Base-by-base conservation (phyloP, 2,329 filamentous ascomycete genomes). In the Talaromyces pinophilus region DNA sequence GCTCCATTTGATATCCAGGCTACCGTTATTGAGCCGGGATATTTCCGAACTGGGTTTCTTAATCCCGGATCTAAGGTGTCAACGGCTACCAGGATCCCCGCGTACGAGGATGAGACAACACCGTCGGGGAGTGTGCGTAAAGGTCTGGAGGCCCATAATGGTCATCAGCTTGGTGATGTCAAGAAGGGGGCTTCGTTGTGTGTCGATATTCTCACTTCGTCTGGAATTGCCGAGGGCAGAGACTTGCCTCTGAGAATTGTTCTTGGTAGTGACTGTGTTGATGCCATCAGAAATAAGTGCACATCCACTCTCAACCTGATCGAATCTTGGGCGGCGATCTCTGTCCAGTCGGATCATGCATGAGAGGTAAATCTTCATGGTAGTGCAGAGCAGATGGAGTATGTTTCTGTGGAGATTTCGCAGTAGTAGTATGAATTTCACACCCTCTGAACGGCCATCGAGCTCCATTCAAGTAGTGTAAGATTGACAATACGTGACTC, bases 21-120 rank as follows among this genome's bases (percentile, higher is more conserved):
- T 7, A 62, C 64, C 19, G 64, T 55, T 15, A 48, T 66, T 38
- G 64, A 66, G 35, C 64, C 64, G 13, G n/a, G 57, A 33, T 66
- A 66, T 25, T 62, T 66, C 57, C 28, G 64, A 17, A 66, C 64
- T 0, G 64, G 64, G 30, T 62, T 66, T 40, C 52, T 66, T 17
- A 66, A 66, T 38, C 44, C 57, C 2, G 57, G 57, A 5, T 42
- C 64, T 13, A 66, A 46, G 28, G 30, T 50, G 7, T 52, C 57
- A 19, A 42, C 64, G 25, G 22, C 57, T 25, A 25, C n/a, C 22
- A 40, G 46, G 42, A 66, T 66, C 6, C 42, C 55, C 40, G 64
- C 57, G 10, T 66, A 66, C 28, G 64, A 66, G 46, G 57, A 66
- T 40, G 15, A 44, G 17, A 38, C 46, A 6, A 66, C 64, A 38